Evolutionary conservation across 768 basidiomycete genomes (phyloP).

Genomic region (Lentinus tigrinus): DNA sequence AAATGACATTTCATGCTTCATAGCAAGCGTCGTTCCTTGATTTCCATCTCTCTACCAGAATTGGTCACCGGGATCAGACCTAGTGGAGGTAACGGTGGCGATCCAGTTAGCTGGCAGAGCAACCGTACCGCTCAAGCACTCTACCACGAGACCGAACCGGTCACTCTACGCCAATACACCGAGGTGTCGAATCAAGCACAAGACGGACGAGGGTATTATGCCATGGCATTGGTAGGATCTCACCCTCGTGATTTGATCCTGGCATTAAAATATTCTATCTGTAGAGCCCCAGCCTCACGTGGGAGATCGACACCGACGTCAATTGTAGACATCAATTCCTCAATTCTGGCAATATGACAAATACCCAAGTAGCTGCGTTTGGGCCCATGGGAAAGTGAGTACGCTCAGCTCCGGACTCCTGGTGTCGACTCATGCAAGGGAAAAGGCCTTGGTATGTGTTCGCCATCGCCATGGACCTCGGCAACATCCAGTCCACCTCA

Average conservation of each 20-base stretch:
- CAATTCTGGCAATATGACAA: conserved; percentile 14
- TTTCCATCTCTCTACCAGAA: background rate
- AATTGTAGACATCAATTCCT: conserved; percentile 20
- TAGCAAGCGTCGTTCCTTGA: background rate
- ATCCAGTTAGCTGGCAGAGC: conserved; percentile 5
- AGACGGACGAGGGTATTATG: conserved; percentile 15
- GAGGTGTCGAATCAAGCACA: conserved; percentile 13
- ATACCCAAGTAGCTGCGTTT: conserved; percentile 5
- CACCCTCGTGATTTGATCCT: background rate
- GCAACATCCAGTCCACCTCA: conserved; percentile 18
- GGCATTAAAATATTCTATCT: background rate
- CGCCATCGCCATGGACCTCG: conserved; percentile 28
- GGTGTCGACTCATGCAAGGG: no score
- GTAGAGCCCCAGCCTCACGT: conserved; percentile 2
- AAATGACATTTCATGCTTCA: background rate
- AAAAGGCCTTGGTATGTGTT: conserved; percentile 12
- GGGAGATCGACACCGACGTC: conserved; percentile 9
- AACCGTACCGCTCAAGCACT: conserved; percentile 2
- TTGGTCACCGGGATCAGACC: conserved; percentile 13
- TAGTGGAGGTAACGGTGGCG: background rate
- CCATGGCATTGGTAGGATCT: conserved; percentile 11
- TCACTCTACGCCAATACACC: background rate
- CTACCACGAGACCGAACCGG: conserved; percentile 12
- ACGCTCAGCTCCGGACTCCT: no score
- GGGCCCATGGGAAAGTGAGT: conserved; percentile 18